A percentile compares a stretch with the other conserved stretches of the same genome.
These are phyloP conservation scores for Aegilops umbellulata DNA, from an alignment of 176 grass and related monocot genomes.

Conservation along the genomic window DNA sequence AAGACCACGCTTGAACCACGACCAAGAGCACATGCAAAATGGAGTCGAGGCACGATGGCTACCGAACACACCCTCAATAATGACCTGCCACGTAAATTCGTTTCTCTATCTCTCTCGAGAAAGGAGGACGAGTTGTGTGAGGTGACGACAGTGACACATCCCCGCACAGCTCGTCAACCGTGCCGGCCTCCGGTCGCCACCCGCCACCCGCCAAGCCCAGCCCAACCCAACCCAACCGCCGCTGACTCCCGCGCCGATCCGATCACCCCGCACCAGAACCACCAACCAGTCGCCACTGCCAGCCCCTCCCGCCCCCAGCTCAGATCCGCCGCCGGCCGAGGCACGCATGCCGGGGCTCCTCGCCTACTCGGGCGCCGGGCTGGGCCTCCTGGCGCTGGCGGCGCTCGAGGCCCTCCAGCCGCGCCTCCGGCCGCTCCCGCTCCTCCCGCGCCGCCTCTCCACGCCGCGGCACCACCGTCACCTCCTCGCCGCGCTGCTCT, in stretches of 20 bases:
- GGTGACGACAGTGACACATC: not conserved
- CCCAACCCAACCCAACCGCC: not conserved
- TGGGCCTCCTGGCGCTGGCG: slow-evolving; percentile 62
- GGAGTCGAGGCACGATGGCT: too few relatives aligned
- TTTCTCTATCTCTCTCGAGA: too few relatives aligned
- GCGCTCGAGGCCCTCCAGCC: slow-evolving; percentile 55
- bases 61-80: too few relatives aligned
- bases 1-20: too few relatives aligned
- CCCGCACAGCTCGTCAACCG: not conserved
- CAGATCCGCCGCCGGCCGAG: slow-evolving; percentile 5
- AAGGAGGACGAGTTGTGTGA: too few relatives aligned
- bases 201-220: not conserved
- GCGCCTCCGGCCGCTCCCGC: slow-evolving; percentile 13
- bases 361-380: slow-evolving; percentile 62
- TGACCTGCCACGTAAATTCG: too few relatives aligned
- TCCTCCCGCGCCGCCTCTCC: not conserved
- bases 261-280: not conserved
- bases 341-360: slow-evolving; percentile 69
- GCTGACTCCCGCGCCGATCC: slow-evolving; percentile 9
- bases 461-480: slow-evolving; percentile 10
- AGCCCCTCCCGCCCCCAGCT: slow-evolving; percentile 15
- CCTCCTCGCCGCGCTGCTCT: slow-evolving; percentile 12
- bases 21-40: too few relatives aligned
- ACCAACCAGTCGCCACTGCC: not conserved
- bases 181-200: not conserved